Evolutionary conservation across 2,329 filamentous ascomycete genomes (phyloP), one percentile per base, ranked within the genome.

Genomic region (Sclerotinia minor): DNA sequence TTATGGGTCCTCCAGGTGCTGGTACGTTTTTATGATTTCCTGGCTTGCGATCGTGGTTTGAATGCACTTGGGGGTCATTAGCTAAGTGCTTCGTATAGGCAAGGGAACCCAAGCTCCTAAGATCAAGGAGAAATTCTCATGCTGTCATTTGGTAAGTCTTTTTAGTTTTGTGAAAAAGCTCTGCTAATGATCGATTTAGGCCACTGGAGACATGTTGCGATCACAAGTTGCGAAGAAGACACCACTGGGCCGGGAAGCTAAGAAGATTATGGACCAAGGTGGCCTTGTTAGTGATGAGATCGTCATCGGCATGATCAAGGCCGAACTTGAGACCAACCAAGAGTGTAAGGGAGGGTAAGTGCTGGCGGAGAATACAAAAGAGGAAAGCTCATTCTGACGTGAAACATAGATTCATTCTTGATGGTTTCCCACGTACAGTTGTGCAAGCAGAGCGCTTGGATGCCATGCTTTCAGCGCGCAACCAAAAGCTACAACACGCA

Each of bases 221-320:
- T 96, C 94, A 74, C 95, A 99, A 82, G 95, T 99, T 78, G 91
- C 94, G 73, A 96, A 96, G 83, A 97, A 98, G 89, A 99, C 95
- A 68, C 82, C 91, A 69, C 88, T 99, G 73, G 95, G 95, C 75
- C 88, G 91, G 78, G 93, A 97, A 84, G 95, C 95, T 73, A 99
- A 99, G 89, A 98, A 98, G 89, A 99, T 99, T 81, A 99, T 99
- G 95, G 95, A 99, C 79, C 91, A 94, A 79, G 95, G 95, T 76
- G 94, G 94, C 75, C 88, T 99, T 69, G 95, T 99, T 79, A 96
- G 93, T 80, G 95, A 99, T 81, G 94, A 98, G 79, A 99, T 99
- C 79, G 94, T 99, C 87, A 92, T 99, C 80, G 93, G 94, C 81
- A 99, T 99, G 95, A 99, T 99, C 84, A 94, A 95, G 88, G 91